These are phyloP conservation scores for Tylopilus vinaceipallidus DNA, from an alignment of 768 basidiomycete species.

Conservation along the genomic window DNA sequence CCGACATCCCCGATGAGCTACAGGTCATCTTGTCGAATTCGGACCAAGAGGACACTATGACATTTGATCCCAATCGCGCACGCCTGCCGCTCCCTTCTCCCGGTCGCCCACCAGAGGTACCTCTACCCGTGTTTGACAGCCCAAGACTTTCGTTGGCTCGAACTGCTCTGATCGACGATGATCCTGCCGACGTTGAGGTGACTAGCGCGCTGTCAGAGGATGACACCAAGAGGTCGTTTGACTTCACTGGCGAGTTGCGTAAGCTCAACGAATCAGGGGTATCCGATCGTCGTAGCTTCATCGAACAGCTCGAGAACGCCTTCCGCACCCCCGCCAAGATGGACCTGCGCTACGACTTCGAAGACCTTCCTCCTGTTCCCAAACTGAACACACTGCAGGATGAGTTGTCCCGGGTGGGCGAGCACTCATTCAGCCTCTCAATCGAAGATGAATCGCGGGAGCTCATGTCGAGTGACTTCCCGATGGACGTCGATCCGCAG, in stretches of 20 bases:
- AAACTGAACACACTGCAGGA: constrained; percentile 39
- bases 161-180: constrained; percentile 45
- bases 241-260: constrained; percentile 78
- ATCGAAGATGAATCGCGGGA: constrained; percentile 17
- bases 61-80: constrained; percentile 17
- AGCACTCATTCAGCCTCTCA: constrained; percentile 22
- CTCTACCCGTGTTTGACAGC: constrained; percentile 33
- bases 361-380: constrained; percentile 52
- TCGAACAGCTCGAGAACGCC: constrained; percentile 78
- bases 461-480: constrained; percentile 15
- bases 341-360: constrained; percentile 51
- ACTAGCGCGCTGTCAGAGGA: constrained; percentile 48
- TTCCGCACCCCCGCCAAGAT: constrained; percentile 76
- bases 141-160: constrained; percentile 21
- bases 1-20: constrained; percentile 80
- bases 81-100: constrained; percentile 32
- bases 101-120: constrained; percentile 42
- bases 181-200: constrained; percentile 40
- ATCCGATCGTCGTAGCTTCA: constrained; percentile 70
- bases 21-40: constrained; percentile 54
- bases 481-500: constrained; percentile 30
- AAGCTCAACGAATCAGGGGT: constrained; percentile 68
- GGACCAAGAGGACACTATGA: constrained; percentile 42
- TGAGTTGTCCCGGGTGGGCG: constrained; percentile 24
- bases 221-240: constrained; percentile 77